phyloP scores from a whole-genome alignment of 1,284 basidiomycete genomes.

The Trichosporon coremiiforme region DNA sequence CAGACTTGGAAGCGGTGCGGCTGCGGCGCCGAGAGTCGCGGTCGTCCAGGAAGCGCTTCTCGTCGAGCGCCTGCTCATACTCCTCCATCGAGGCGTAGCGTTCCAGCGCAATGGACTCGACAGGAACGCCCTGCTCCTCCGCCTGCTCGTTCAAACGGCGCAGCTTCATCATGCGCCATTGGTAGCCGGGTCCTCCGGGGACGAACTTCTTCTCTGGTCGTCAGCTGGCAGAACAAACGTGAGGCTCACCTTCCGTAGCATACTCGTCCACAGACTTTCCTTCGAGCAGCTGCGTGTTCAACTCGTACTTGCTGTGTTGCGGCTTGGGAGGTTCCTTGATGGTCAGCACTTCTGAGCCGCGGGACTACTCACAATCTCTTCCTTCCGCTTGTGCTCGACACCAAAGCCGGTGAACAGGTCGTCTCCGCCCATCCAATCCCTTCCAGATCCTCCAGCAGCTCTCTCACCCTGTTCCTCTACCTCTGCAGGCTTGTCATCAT shows the following conservation, averaged over 20 bases:
- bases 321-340: conserved; percentile 16
- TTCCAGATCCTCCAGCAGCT: conserved; percentile 35
- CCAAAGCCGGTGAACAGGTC: conserved; percentile 88
- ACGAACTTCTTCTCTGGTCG: conserved; percentile 59
- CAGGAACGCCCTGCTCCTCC: conserved; percentile 72
- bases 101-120: conserved; percentile 85
- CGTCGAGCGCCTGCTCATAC: conserved; percentile 85
- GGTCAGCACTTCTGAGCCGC: background rate
- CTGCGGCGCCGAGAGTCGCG: conserved; percentile 64
- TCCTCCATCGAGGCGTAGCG: conserved; percentile 81
- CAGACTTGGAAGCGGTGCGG: conserved; percentile 54
- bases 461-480: conserved; percentile 26
- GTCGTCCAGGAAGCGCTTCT: conserved; percentile 80
- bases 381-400: conserved; percentile 70
- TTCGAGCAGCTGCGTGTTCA: conserved; percentile 74
- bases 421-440: conserved; percentile 19
- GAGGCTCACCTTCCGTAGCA: conserved; percentile 57
- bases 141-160: conserved; percentile 84
- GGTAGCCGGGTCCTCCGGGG: conserved; percentile 86
- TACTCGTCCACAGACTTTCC: conserved; percentile 65
- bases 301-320: conserved; percentile 63
- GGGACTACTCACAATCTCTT: conserved; percentile 64
- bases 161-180: conserved; percentile 98
- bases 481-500: conserved; percentile 9
- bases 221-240: conserved; percentile 8